Evolutionary conservation across 768 basidiomycete genomes (phyloP), one percentile per base, ranked within the genome.

Genomic region (Coprinopsis cinerea): DNA sequence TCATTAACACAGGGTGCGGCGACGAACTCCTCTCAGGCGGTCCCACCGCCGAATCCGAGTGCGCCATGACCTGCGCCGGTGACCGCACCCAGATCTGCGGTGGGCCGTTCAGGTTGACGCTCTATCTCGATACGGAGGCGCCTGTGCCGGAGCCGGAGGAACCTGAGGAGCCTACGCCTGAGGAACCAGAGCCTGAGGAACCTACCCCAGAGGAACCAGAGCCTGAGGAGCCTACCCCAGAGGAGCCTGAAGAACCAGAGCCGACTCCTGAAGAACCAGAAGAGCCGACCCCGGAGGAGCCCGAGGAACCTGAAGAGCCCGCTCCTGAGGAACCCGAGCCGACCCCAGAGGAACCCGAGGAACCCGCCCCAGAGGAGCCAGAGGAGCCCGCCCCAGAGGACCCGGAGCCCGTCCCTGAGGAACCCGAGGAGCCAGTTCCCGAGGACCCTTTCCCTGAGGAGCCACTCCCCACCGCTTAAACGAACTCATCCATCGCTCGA

Each of bases 71-170:
- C 9, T 85, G 83, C 58, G 72, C 67, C 2, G 83, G 83, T 2
- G 71, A 85, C 55, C 37, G 74, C 1, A 58, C 64, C 1, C 79
- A 85, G 57, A 57, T 65, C 5, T 84, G 82, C 54, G 83, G 82
- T 24, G 79, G 75, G 0, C 71, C 74, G 15, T 43, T 35, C 25
- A 5, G 41, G 23, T 43, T 43, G 41, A 43, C 41, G 11, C 20
- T 43, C 4, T 43, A 43, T 17, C 6, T 23, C 4, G 41, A 43
- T 25, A 24, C 41, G 24, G 41, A 43, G 17, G 7, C 17, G 36
- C 36, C 37, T 39, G 11, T 10, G 13, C 37, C 37, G 37, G 13
- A 14, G 37, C 18, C 37, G 9, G 18, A 7, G 9, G 23, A 5
- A 7, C 41, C 20, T 10, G 24, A 43, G 41, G 23, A 10, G 22